These are phyloP conservation scores for Colletotrichum sp. DNA, from an alignment of 2,329 filamentous ascomycete genomes.

Conservation along the genomic window DNA sequence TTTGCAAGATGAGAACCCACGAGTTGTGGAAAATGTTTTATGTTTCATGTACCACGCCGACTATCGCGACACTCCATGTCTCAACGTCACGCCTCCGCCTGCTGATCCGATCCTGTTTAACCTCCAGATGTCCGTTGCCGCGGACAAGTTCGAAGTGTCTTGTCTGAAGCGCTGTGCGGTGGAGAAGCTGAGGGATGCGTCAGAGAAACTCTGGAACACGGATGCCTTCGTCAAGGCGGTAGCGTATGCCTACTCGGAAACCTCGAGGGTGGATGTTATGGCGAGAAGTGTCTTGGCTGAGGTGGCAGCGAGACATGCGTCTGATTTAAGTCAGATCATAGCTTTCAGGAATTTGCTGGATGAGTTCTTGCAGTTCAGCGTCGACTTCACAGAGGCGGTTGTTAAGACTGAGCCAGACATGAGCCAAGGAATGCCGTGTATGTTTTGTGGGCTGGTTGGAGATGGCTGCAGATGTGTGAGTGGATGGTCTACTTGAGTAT, in stretches of 20 bases:
- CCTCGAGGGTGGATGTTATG: not conserved
- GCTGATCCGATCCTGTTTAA: not conserved
- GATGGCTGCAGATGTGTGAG: not conserved
- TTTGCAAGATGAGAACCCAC: not conserved
- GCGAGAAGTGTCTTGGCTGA: not conserved
- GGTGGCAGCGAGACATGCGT: not conserved
- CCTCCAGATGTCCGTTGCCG: not conserved
- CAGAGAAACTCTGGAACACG: not conserved
- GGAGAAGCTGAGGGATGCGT: not conserved
- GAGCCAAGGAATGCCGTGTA: not conserved
- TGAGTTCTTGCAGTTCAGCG: not conserved
- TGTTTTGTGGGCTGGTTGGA: not conserved
- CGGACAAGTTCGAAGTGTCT: not conserved
- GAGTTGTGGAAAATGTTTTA: not conserved
- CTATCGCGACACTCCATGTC: not conserved
- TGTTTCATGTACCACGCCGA: not conserved
- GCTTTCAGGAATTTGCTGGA: not conserved
- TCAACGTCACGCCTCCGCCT: not conserved
- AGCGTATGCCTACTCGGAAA: not conserved
- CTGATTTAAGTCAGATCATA: not conserved
- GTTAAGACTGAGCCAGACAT: not conserved
- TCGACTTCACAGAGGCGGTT: not conserved
- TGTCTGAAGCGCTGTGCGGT: not conserved
- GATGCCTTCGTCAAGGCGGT: not conserved
- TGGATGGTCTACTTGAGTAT: not conserved